These are phyloP conservation scores for Selaginella tamariscina DNA, from an alignment of 75 land plant species.

Conservation along the genomic window DNA sequence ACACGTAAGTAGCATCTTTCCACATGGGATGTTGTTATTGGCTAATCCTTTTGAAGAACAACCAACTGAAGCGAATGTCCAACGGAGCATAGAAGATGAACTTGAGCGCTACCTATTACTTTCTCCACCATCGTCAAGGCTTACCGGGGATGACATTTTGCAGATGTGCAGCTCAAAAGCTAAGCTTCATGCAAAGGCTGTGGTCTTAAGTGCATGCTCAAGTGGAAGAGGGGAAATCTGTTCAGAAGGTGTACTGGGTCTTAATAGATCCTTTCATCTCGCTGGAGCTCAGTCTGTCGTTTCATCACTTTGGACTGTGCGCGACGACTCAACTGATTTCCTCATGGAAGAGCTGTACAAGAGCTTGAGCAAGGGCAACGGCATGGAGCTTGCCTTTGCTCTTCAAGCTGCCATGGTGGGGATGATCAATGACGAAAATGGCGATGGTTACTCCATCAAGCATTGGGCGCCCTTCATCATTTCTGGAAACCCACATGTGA, in stretches of 20 bases:
- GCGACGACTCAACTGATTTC: background rate
- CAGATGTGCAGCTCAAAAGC: background rate
- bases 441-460: background rate
- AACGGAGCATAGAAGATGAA: no score
- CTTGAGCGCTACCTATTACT: background rate
- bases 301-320: background rate
- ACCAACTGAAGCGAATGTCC: no score
- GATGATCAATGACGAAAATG: background rate
- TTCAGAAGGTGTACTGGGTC: background rate
- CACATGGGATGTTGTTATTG: background rate
- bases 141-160: background rate
- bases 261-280: background rate
- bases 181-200: background rate
- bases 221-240: background rate
- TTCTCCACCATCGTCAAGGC: background rate
- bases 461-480: background rate
- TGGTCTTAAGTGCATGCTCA: background rate
- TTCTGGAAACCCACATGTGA: background rate
- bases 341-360: background rate
- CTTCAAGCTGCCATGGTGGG: background rate
- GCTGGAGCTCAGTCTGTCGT: background rate
- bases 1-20: background rate
- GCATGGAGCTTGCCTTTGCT: background rate
- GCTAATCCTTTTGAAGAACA: background rate
- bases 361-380: background rate